A percentile compares a stretch with the other conserved stretches of the same genome.
phyloP scores from a whole-genome alignment of 169 alveolate genomes.

The Cryptosporidium ubiquitum region DNA sequence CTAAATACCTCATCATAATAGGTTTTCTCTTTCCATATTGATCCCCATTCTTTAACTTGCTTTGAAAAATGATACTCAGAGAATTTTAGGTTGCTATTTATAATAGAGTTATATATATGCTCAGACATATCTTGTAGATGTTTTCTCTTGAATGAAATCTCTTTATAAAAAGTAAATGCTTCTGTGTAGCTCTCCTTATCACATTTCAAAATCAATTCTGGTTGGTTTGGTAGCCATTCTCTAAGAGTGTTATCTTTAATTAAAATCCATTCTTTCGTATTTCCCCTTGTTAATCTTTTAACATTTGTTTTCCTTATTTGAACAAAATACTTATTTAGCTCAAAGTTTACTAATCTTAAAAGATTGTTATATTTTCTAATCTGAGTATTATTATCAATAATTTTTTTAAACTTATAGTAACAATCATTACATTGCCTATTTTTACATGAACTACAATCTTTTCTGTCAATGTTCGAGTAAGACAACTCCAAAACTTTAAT shows the following conservation, averaged over 20 bases:
- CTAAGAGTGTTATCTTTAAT: slow-evolving; percentile 1
- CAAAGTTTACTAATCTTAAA: not conserved
- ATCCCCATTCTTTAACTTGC: slow-evolving; percentile 22
- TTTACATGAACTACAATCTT: not conserved
- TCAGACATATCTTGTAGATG: not conserved
- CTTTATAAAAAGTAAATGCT: not conserved
- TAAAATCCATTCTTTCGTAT: not conserved
- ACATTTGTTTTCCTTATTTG: not conserved
- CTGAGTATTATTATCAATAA: not conserved
- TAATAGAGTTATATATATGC: not conserved
- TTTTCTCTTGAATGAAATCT: not conserved
- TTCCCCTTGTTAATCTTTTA: not conserved
- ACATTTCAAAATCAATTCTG: not conserved
- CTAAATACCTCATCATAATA: slow-evolving; percentile 14
- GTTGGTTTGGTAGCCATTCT: slow-evolving; percentile 2
- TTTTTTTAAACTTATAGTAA: not conserved
- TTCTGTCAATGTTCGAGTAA: not conserved
- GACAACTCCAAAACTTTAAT: slow-evolving; percentile 3
- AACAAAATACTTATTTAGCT: not conserved
- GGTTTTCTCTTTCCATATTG: not conserved
- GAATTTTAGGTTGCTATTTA: too few species aligned
- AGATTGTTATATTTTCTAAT: not conserved
- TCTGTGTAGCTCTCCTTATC: slow-evolving; percentile 7
- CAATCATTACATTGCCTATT: slow-evolving; percentile 32
- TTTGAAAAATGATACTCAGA: slow-evolving; percentile 15